A percentile compares a stretch with the other conserved stretches of the same genome.
phyloP scores from a whole-genome alignment of 2,329 filamentous ascomycete genomes.

The Diplocarpon mali region DNA sequence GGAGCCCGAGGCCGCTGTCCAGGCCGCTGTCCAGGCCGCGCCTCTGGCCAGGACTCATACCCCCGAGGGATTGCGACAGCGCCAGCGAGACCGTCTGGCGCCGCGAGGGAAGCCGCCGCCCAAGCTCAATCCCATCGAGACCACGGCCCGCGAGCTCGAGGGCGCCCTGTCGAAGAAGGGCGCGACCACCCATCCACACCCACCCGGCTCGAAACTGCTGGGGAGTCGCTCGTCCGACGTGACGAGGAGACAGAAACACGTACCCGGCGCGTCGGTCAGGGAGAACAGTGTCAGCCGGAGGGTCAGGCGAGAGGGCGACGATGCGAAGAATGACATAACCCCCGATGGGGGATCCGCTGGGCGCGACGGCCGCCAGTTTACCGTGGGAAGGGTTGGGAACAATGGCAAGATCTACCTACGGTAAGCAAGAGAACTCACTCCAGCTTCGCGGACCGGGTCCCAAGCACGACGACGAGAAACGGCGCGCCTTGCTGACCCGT shows the following conservation, averaged over 20 bases:
- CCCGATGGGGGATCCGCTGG: conserved; percentile 50
- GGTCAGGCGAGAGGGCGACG: conserved; percentile 30
- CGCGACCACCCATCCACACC: conserved; percentile 17
- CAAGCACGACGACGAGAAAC: conserved; percentile 4
- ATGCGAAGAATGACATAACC: conserved; percentile 43
- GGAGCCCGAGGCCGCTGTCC: conserved; percentile 15
- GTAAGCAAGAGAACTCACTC: conserved; percentile 36
- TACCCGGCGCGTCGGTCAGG: conserved; percentile 23
- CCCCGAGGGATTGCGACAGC: conserved; percentile 26
- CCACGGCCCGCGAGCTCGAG: conserved; percentile 18
- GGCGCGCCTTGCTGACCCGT: conserved; percentile 3
- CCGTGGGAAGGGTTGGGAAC: conserved; percentile 71
- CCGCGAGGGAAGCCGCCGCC: conserved; percentile 22
- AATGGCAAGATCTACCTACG: conserved; percentile 75
- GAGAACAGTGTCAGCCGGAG: conserved; percentile 22
- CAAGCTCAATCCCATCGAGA: conserved; percentile 16
- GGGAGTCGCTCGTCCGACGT: conserved; percentile 17
- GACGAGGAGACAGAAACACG: conserved; percentile 18
- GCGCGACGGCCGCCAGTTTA: conserved; percentile 39
- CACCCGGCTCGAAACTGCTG: conserved; percentile 16
- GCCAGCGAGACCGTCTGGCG: conserved; percentile 27
- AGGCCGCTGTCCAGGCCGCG: conserved; percentile 11
- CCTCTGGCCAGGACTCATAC: conserved; percentile 16
- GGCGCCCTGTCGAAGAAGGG: conserved; percentile 7
- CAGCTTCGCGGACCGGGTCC: conserved; percentile 13